Percentiles rank a stretch among this genome's conserved stretches.
These are phyloP conservation scores for Candida corydali DNA, from an alignment of 805 yeast genomes.

Conservation along the genomic window DNA sequence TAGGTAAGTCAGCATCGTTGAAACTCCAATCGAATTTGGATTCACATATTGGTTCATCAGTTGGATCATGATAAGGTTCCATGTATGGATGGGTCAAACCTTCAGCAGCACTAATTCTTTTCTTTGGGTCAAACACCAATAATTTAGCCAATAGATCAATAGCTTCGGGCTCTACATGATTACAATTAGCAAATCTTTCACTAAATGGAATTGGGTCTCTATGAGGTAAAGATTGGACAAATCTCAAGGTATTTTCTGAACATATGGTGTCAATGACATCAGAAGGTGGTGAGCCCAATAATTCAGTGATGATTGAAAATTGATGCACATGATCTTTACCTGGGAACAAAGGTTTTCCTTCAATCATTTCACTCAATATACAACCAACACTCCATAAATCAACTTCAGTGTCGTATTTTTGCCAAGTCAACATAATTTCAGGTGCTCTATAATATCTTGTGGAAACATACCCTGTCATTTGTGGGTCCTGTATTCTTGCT, in stretches of 20 bases:
- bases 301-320: slow-evolving; percentile 92
- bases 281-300: slow-evolving; percentile 92
- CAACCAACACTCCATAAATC: slow-evolving; percentile 99
- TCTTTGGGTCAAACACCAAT: slow-evolving; percentile 93
- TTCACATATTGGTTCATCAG: slow-evolving; percentile 93
- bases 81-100: slow-evolving; percentile 88
- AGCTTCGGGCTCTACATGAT: slow-evolving; percentile 73
- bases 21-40: slow-evolving; percentile 96
- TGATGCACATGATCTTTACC: slow-evolving; percentile 99
- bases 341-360: slow-evolving; percentile 94
- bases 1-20: slow-evolving; percentile 95
- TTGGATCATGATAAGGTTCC: slow-evolving; percentile 94
- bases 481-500: slow-evolving; percentile 97
- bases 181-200: slow-evolving; percentile 67
- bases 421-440: slow-evolving; percentile 98
- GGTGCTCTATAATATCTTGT: slow-evolving; percentile 97
- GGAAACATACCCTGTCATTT: slow-evolving; percentile 97
- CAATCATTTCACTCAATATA: slow-evolving; percentile 95
- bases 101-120: slow-evolving; percentile 88
- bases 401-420: slow-evolving; percentile 92
- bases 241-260: slow-evolving; percentile 89
- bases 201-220: slow-evolving; percentile 87
- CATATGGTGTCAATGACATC: slow-evolving; percentile 96
- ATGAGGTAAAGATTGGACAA: slow-evolving; percentile 89
- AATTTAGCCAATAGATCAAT: slow-evolving; percentile 82